Evolutionary conservation across 179 eudicot genomes (phyloP).

Genomic region (Silene noctiflora): DNA sequence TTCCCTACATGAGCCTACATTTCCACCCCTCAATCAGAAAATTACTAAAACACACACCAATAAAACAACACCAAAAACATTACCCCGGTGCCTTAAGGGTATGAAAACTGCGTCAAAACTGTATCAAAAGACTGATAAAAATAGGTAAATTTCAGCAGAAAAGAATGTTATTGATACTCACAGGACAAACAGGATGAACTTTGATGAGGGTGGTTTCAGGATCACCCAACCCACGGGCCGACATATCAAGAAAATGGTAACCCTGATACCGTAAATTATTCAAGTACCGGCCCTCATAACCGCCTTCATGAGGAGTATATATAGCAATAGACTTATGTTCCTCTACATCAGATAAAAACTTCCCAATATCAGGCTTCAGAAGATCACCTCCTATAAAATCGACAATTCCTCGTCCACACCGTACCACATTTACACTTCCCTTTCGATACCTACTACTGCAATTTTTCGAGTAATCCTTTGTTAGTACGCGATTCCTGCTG

Average conservation of each 20-base stretch:
- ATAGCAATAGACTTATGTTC: conserved; percentile 82
- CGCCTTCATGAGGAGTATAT: conserved; percentile 87
- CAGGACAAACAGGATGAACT: conserved; percentile 88
- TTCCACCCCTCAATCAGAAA: background rate
- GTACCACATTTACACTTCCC: conserved; percentile 22
- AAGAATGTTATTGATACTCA: conserved; percentile 26
- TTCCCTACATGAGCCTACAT: conserved; percentile 84
- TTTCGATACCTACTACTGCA: background rate
- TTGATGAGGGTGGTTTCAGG: conserved; percentile 79
- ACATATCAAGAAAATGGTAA: conserved; percentile 65
- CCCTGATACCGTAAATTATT: conserved; percentile 60
- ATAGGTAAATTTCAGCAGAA: background rate
- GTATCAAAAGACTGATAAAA: background rate
- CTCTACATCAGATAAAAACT: conserved; percentile 82
- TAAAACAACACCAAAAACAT: too few species aligned
- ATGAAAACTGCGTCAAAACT: too few species aligned
- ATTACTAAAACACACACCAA: too few species aligned
- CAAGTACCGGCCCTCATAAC: conserved; percentile 87
- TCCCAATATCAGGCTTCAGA: conserved; percentile 59
- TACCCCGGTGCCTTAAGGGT: background rate
- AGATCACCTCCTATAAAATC: conserved; percentile 95
- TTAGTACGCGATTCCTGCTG: conserved; percentile 8
- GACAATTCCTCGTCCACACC: conserved; percentile 40
- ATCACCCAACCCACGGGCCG: conserved; percentile 78
- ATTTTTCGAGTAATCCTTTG: background rate